Evolutionary conservation across 179 eudicot genomes (phyloP).

Genomic region (Heliamphora pulchella): DNA sequence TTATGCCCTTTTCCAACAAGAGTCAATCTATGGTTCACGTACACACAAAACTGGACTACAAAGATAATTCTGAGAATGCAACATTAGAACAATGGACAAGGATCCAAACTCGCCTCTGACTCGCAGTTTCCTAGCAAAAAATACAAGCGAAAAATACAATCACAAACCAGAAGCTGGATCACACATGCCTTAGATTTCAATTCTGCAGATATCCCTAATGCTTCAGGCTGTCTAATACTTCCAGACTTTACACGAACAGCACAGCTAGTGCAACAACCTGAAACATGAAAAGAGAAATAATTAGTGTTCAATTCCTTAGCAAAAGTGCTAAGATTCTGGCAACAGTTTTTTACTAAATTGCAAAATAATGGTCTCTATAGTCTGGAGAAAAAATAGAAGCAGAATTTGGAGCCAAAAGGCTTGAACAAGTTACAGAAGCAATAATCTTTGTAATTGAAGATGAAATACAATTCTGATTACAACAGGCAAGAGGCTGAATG

Average conservation of each 20-base stretch:
- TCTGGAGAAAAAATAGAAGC: background rate
- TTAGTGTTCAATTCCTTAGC: background rate
- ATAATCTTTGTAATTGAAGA: conserved; percentile 2
- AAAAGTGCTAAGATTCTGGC: background rate
- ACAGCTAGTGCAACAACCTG: conserved; percentile 99
- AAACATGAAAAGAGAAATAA: conserved; percentile 1
- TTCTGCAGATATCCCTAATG: conserved; percentile 91
- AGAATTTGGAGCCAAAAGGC: background rate
- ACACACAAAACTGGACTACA: background rate
- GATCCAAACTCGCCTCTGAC: conserved; percentile 1
- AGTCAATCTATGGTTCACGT: conserved; percentile 1
- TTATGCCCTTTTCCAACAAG: background rate
- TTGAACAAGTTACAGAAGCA: conserved; percentile 13
- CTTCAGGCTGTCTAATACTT: conserved; percentile 82
- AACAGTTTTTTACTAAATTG: background rate
- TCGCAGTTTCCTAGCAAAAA: background rate
- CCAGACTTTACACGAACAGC: conserved; percentile 95
- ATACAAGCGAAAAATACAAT: background rate
- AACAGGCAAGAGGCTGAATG: background rate
- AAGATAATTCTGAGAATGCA: background rate
- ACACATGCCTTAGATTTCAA: conserved; percentile 61
- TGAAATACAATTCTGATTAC: background rate
- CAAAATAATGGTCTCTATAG: background rate
- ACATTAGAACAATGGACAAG: background rate
- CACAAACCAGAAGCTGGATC: background rate